phyloP scores from a whole-genome alignment of 2,329 filamentous ascomycete species.

The Alternaria incomplexa region DNA sequence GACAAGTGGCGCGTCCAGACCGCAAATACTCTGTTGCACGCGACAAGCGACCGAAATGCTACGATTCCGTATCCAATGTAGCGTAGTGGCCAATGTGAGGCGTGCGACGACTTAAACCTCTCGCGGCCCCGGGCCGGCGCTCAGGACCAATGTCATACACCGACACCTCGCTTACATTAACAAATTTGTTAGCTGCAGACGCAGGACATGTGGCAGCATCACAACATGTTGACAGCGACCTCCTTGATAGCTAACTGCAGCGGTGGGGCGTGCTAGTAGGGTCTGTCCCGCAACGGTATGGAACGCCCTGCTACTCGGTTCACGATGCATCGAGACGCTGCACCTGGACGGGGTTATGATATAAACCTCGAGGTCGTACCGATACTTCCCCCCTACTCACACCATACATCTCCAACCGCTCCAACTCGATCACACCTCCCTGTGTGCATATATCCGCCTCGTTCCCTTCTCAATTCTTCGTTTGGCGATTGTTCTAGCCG shows the following conservation, averaged over 20 bases:
- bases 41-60: conserved; percentile 26
- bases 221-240: conserved; percentile 41
- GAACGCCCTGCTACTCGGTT: conserved; percentile 35
- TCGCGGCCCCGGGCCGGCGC: conserved; percentile 38
- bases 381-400: conserved; percentile 16
- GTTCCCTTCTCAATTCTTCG: conserved; percentile 2
- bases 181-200: conserved; percentile 45
- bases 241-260: conserved; percentile 45
- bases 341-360: conserved; percentile 31
- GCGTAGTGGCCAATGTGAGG: conserved; percentile 35
- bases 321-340: conserved; percentile 33
- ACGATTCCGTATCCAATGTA: conserved; percentile 19
- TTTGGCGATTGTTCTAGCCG: conserved; percentile 18
- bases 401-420: conserved; percentile 17
- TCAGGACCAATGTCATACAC: conserved; percentile 38
- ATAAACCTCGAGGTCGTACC: conserved; percentile 41
- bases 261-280: conserved; percentile 42
- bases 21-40: conserved; percentile 31
- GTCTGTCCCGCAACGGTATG: conserved; percentile 41
- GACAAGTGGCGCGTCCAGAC: conserved; percentile 35
- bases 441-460: conserved; percentile 18
- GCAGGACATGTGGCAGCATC: conserved; percentile 50
- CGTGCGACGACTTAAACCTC: conserved; percentile 31
- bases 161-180: conserved; percentile 34
- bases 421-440: conserved; percentile 12